Evolutionary conservation across 2,329 filamentous ascomycete species (phyloP), one percentile per base, ranked within the genome.

Genomic region (Thermothelomyces thermophilus): DNA sequence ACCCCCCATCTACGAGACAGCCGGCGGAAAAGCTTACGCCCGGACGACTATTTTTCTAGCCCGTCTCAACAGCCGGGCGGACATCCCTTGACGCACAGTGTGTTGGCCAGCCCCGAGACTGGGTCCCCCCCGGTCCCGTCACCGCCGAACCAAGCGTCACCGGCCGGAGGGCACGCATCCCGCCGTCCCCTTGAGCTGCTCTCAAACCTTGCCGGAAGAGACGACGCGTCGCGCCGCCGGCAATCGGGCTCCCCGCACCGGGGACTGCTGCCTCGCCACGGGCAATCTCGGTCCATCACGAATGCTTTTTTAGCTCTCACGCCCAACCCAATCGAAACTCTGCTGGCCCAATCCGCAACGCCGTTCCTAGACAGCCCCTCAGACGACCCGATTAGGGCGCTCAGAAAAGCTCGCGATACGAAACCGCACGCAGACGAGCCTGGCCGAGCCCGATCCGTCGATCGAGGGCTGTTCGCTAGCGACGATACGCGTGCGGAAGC

Each of bases 81-180:
- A 46, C 87, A 91, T 64, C 86, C 87, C 17, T 69, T 91, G 36
- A 81, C 86, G 16, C 84, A 87, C 58, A 90, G 86, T 63, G 77
- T 87, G 42, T 82, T 80, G 31, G 85, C 79, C 16, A 87, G 82
- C 61, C 86, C 86, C 1, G 79, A 83, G 41, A 66, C 71, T 13
- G 68, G 68, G 56, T 62, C 66, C 14, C 45, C 54, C 49, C 41
- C 49, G 54, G 67, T 52, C 58, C 65, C 33, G 16, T 30, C 55
- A 8, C 31, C 42, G 14, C 44, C 20, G n/a, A 40, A 50, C 10
- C 48, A 45, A 10, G 33, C 50, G 31, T 47, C 50, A 7, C 28
- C 17, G 6, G n/a, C 22, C 19, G 14, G 26, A 10, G 34, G 42
- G 10, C 45, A 44, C 36, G 62, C 37, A 7, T 39, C 62, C 48